Conservation (phyloP, 2,329 filamentous ascomycete species). For the Lasiodiplodia citricola region DNA sequence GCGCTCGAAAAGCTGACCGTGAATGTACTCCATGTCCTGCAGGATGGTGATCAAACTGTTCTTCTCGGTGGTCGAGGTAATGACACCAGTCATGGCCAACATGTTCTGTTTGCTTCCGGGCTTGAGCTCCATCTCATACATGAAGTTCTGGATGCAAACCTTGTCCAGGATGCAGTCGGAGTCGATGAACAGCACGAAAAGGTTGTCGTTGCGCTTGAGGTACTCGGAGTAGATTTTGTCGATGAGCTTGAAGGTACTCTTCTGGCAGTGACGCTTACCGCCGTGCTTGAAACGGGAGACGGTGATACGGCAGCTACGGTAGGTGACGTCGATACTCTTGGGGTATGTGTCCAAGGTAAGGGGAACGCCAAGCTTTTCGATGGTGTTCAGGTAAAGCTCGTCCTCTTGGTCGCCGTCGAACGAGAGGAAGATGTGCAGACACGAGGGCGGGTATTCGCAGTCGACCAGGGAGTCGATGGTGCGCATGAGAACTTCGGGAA, state of each 20-base stretch:
- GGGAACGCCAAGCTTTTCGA: slow-evolving; percentile 82
- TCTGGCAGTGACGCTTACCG: slow-evolving; percentile 92
- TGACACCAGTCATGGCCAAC: slow-evolving; percentile 97
- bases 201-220: slow-evolving; percentile 82
- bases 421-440: slow-evolving; percentile 92
- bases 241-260: slow-evolving; percentile 89
- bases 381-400: slow-evolving; percentile 85
- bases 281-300: slow-evolving; percentile 92
- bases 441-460: slow-evolving; percentile 90
- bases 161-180: slow-evolving; percentile 94
- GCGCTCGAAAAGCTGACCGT: slow-evolving; percentile 94
- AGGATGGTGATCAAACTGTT: slow-evolving; percentile 89
- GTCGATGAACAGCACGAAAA: slow-evolving; percentile 97
- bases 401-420: slow-evolving; percentile 92
- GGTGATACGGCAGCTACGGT: slow-evolving; percentile 82
- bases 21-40: slow-evolving; percentile 98
- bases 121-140: slow-evolving; percentile 98
- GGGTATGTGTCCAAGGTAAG: slow-evolving; percentile 79
- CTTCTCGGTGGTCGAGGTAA: slow-evolving; percentile 89
- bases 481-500: slow-evolving; percentile 79
- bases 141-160: slow-evolving; percentile 93
- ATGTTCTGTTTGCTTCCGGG: slow-evolving; percentile 90
- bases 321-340: slow-evolving; percentile 86
- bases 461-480: slow-evolving; percentile 91
- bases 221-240: slow-evolving; percentile 91